phyloP scores from a whole-genome alignment of 78 protist genomes.

The Bodo saltans region DNA sequence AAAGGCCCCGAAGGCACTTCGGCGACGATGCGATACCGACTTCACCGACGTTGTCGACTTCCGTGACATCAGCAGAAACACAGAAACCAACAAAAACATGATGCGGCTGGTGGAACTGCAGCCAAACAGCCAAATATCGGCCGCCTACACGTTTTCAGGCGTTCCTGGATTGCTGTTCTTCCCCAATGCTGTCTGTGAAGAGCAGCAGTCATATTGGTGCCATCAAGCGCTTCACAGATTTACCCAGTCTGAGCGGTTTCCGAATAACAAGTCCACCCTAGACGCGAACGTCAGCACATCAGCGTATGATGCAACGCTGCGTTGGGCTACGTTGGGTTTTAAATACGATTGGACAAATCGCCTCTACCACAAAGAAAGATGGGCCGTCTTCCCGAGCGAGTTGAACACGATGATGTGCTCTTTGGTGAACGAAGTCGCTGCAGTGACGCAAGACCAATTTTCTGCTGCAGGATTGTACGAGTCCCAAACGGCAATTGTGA shows the following conservation, averaged over 20 bases:
- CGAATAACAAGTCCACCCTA: background rate
- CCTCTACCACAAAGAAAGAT: slow-evolving; percentile 1
- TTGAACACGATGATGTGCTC: background rate
- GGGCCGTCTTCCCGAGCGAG: slow-evolving; percentile 1
- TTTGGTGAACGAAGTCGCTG: background rate
- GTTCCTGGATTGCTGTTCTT: background rate
- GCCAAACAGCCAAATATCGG: too few species aligned
- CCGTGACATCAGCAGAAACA: background rate
- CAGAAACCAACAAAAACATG: background rate
- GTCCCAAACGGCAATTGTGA: slow-evolving; percentile 35
- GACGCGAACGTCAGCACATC: background rate
- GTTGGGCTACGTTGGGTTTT: slow-evolving; percentile 37
- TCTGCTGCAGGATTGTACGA: background rate
- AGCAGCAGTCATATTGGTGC: background rate
- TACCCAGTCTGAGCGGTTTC: background rate
- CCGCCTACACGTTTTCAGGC: background rate
- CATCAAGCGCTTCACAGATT: background rate
- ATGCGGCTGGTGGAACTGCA: background rate
- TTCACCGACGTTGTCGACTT: background rate
- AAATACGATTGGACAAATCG: slow-evolving; percentile 30
- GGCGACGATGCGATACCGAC: background rate
- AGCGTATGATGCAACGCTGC: background rate
- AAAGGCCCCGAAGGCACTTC: background rate
- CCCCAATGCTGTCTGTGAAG: background rate
- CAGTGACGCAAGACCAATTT: background rate